Base-by-base conservation (phyloP, 768 basidiomycete species). In the Obba rivulosa region DNA sequence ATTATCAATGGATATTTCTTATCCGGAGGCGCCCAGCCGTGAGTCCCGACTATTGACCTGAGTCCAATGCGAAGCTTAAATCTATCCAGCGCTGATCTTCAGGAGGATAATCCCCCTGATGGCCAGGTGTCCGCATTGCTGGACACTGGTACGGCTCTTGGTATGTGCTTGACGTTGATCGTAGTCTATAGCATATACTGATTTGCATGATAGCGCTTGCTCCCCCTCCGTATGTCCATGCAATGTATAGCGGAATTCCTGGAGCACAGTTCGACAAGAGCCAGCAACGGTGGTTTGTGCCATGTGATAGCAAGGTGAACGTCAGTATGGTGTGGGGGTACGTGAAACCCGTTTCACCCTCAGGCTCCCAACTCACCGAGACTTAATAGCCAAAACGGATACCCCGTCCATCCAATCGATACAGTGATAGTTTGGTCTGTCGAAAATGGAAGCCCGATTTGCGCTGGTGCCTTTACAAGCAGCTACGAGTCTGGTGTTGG, bases 251-350 rank as follows among this genome's bases (percentile, higher is more conserved):
- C 22, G 46, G 25, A 16, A 11, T 46, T 4, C 45, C 45, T 2
- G 36, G 40, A 16, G 41, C 38, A 3, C 3, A n/a, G 5, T 14
- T 11, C 17, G 23, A 16, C 34, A 22, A 37, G 2, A 35, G 40
- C 23, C 45, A 35, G 9, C 20, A 31, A 13, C 10, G 18, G 23
- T 38, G 24, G 11, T 21, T 14, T n/a, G 36, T 44, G 11, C 41
- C 45, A 11, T 52, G 51, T 42, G 41, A 48, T 21, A 38, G 35
- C 8, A 31, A 47, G 25, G 21, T 40, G n/a, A 52, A 47, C 38
- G 35, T 52, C 17, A 46, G 31, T 18, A 24, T 46, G 23, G 41
- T 38, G 9, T 43, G 46, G 18, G 45, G 45, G 51, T 52, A 28
- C 4, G 51, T 43, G 10, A n/a, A 4, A 24, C 41, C 4, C 21